These are phyloP conservation scores for Xylariaceae sp. DNA, from an alignment of 2,329 filamentous ascomycete species.

Conservation along the genomic window DNA sequence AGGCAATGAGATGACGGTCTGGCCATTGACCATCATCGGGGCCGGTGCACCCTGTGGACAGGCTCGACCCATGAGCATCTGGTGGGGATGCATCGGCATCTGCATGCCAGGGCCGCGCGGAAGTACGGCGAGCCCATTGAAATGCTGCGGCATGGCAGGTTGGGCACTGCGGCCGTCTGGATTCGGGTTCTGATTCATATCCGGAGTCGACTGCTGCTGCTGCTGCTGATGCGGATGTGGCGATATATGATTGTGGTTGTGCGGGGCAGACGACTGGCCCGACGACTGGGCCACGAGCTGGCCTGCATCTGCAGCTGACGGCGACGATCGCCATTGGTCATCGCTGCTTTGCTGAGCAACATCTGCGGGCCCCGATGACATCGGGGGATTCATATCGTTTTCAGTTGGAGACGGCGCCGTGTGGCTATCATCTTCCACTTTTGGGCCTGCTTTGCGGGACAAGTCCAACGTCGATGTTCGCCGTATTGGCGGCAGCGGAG, in stretches of 20 bases:
- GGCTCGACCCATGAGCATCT: slow-evolving; percentile 23
- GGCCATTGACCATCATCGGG: slow-evolving; percentile 22
- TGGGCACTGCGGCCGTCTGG: slow-evolving; percentile 6
- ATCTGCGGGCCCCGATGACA: slow-evolving; percentile 20
- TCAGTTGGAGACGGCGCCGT: slow-evolving; percentile 23
- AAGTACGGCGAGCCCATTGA: slow-evolving; percentile 19
- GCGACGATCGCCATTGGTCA: slow-evolving; percentile 19
- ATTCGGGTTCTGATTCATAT: slow-evolving; percentile 22
- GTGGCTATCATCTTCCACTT: slow-evolving; percentile 32
- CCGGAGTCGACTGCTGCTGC: slow-evolving; percentile 8
- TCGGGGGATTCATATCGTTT: slow-evolving; percentile 21
- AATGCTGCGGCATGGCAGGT: slow-evolving; percentile 18
- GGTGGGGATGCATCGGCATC: slow-evolving; percentile 17
- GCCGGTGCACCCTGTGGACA: slow-evolving; percentile 21
- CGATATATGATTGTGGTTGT: slow-evolving; percentile 18
- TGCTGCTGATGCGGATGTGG: slow-evolving; percentile 8
- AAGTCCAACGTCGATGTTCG: slow-evolving; percentile 52
- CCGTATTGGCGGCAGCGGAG: slow-evolving; percentile 54
- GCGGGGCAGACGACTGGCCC: slow-evolving; percentile 19
- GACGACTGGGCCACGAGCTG: slow-evolving; percentile 12
- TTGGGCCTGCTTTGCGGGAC: slow-evolving; percentile 34
- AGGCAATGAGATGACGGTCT: slow-evolving; percentile 35
- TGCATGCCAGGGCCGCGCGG: slow-evolving; percentile 20
- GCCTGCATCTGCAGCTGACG: slow-evolving; percentile 5
- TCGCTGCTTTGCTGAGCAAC: slow-evolving; percentile 27